phyloP scores from a whole-genome alignment of 805 yeast species.

The Pichia eremophila region DNA sequence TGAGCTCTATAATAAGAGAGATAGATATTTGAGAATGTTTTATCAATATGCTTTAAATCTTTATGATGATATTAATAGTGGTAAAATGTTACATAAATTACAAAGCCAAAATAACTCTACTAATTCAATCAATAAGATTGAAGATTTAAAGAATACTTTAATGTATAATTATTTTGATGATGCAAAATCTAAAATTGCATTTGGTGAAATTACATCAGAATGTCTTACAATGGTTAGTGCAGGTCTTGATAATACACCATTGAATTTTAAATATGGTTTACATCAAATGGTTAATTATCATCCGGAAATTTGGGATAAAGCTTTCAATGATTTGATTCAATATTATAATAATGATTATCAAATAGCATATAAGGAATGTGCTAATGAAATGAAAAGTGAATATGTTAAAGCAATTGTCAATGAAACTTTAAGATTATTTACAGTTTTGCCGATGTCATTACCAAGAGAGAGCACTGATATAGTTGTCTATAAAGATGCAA shows the following conservation, averaged over 20 bases:
- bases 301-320: slow-evolving; percentile 33
- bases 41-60: slow-evolving; percentile 18
- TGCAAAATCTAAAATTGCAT: slow-evolving; percentile 3
- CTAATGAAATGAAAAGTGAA: slow-evolving; percentile 28
- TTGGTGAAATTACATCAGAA: slow-evolving; percentile 32
- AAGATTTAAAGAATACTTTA: slow-evolving; percentile 13
- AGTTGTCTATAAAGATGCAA: slow-evolving; percentile 30
- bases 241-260: slow-evolving; percentile 64
- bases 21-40: slow-evolving; percentile 37
- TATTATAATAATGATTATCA: slow-evolving; percentile 20
- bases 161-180: slow-evolving; percentile 20
- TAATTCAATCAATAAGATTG: not conserved
- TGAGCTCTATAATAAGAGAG: slow-evolving; percentile 35
- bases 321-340: slow-evolving; percentile 31
- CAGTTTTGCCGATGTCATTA: slow-evolving; percentile 58
- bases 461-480: slow-evolving; percentile 53
- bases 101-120: not conserved
- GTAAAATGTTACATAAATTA: not conserved
- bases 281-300: slow-evolving; percentile 44
- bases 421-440: slow-evolving; percentile 53
- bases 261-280: slow-evolving; percentile 50
- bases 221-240: slow-evolving; percentile 75
- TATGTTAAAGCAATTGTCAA: slow-evolving; percentile 49
- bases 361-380: slow-evolving; percentile 20
- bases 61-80: not conserved